Base-by-base conservation (phyloP, 768 basidiomycete species). In the Tylopilus vinaceipallidus region DNA sequence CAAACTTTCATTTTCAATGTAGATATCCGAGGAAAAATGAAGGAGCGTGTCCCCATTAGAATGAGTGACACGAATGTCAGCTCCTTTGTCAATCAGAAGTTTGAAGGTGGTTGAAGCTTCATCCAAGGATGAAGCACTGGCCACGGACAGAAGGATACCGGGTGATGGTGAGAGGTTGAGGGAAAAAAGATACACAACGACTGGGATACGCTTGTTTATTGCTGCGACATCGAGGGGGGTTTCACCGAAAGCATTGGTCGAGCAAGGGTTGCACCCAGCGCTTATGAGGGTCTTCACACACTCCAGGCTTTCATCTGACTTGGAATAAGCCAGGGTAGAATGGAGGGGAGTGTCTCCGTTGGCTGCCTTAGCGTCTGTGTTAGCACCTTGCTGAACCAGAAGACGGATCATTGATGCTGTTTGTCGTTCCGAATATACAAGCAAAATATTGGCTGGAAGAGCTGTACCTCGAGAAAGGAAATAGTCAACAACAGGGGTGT, bases 81-180 rank as follows among this genome's bases (percentile, higher is more conserved):
- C 47, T 1, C 53, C 56, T 3, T 37, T 46, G 11, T 26, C 6
- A 16, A 59, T 22, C 20, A 59, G 20, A 17, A 49, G 44, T 4
- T 35, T 49, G 17, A 54, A 33, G 10, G 43, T 7, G 19, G 8
- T 16, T 1, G 17, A 3, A 7, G 6, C 11, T 12, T 10, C 3
- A 6, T 7, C n/a, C n/a, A n/a, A n/a, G n/a, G n/a, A n/a, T 22
- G 0, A 1, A 22, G 13, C 5, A n/a, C 20, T 13, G 20, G 17
- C 17, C 20, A 16, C 29, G 3, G 35, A 36, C 3, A 42, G 17
- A n/a, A 52, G 35, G 9, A 49, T 22, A 6, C 6, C 1, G 4
- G 36, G 42, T 3, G 47, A 24, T 0, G 5, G 11, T 11, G 24
- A 20, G 14, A 8, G 3, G 4, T 22, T 10, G 3, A 49, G 11